Percentiles rank a stretch among this genome's conserved stretches.
Evolutionary conservation across 1,284 basidiomycete species (phyloP).

Genomic region (Ustanciosporium gigantosporum): DNA sequence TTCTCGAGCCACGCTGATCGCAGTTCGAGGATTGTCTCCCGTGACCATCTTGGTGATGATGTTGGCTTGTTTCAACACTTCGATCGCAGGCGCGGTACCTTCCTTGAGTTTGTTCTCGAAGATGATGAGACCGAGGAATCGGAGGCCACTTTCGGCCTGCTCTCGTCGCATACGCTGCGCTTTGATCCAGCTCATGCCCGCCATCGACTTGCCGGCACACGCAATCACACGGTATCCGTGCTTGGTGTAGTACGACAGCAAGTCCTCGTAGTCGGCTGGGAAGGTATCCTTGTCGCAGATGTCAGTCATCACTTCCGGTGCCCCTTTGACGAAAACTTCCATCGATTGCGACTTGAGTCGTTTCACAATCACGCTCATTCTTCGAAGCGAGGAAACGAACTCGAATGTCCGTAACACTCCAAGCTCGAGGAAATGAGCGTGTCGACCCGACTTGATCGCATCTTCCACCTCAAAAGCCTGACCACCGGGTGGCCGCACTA

Average conservation of each 20-base stretch:
- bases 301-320: constrained; percentile 94
- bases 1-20: constrained; percentile 94
- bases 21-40: constrained; percentile 94
- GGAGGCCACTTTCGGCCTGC: constrained; percentile 86
- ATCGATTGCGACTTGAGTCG: constrained; percentile 88
- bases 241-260: constrained; percentile 94
- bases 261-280: constrained; percentile 92
- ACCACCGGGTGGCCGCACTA: constrained; percentile 91
- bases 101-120: constrained; percentile 99
- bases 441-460: constrained; percentile 78
- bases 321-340: constrained; percentile 98
- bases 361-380: constrained; percentile 98
- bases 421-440: constrained; percentile 87
- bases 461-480: constrained; percentile 88
- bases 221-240: constrained; percentile 98
- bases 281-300: constrained; percentile 68
- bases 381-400: constrained; percentile 86
- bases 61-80: constrained; percentile 83
- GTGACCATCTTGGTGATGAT: constrained; percentile 97
- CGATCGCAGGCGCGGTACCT: constrained; percentile 87
- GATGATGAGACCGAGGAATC: constrained; percentile 92
- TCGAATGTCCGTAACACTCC: constrained; percentile 96
- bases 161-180: constrained; percentile 96
- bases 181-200: constrained; percentile 92
- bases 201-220: constrained; percentile 92